Evolutionary conservation across 805 yeast genomes (phyloP), one percentile per base, ranked within the genome.

Genomic region (Wickerhamiella bombiphila): DNA sequence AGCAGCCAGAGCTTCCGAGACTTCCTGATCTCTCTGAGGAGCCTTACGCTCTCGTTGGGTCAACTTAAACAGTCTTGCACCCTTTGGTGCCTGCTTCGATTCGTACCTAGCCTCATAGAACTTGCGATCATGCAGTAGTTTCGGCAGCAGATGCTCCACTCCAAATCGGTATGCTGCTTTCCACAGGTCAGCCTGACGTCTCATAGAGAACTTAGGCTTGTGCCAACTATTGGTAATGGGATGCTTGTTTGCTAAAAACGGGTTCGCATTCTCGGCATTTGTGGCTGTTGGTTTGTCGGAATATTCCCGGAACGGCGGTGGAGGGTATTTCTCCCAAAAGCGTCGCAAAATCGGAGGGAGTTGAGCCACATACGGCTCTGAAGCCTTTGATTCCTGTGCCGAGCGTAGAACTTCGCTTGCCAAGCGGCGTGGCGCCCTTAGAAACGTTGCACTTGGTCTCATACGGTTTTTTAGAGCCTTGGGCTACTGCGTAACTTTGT

Each of bases 311-410:
- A 72, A 74, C n/a, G 85, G 88, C 17, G 76, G 62, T 6, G 95
- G 95, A 22, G 96, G 96, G 53, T 73, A 81, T 56, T 72, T 76
- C 35, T 72, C 65, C 62, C 86, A 85, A 59, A 85, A 86, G 46
- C 62, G 69, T 54, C 74, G 78, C 24, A 85, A 66, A 53, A 68
- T 70, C 36, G 58, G 63, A 15, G 95, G 96, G 30, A 85, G 72
- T 57, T 70, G 66, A 21, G 63, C 54, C 48, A 75, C 79, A 29
- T 56, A 56, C 14, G 58, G 49, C 24, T 58, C 52, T 13, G 46
- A 26, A 14, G 40, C 34, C 24, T 22, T n/a, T 11, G 32, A 13
- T 17, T 28, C 35, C 24, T 40, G 26, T 5, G 50, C 56, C 11
- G 39, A 34, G 22, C 37, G 31, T 11, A 54, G 40, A 2, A 56